Evolutionary conservation across 2,329 filamentous ascomycete species (phyloP).

Genomic region (Biscogniauxia marginata): DNA sequence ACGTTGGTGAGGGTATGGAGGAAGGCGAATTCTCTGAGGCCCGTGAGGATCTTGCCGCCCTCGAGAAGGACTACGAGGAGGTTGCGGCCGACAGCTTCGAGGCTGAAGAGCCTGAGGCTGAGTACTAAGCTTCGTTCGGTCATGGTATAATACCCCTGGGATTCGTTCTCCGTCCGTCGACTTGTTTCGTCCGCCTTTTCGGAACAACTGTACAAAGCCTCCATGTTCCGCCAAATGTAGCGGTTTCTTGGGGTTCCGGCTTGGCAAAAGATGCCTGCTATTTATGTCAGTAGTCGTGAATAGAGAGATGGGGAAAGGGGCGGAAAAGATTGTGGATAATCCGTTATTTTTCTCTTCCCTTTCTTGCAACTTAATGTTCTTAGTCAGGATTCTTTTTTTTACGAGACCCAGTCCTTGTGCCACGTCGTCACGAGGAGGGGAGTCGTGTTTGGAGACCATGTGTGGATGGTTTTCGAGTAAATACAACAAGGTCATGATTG

Average conservation of each 20-base stretch:
- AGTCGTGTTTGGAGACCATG: too few species aligned
- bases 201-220: constrained; percentile 1
- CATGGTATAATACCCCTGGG: constrained; percentile 29
- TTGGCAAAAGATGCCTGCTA: constrained; percentile 9
- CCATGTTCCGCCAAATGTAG: neutral
- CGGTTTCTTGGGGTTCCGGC: constrained; percentile 10
- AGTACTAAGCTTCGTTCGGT: constrained; percentile 66
- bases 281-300: constrained; percentile 11
- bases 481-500: too few species aligned
- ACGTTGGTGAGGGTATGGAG: constrained; percentile 89
- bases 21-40: constrained; percentile 88
- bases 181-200: constrained; percentile 4
- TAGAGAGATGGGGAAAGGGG: constrained; percentile 8
- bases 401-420: too few species aligned
- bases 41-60: constrained; percentile 78
- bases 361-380: too few species aligned
- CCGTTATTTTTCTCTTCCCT: too few species aligned
- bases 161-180: constrained; percentile 11
- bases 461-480: too few species aligned
- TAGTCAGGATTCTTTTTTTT: too few species aligned
- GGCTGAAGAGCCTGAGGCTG: constrained; percentile 62
- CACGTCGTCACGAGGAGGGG: too few species aligned
- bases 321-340: neutral
- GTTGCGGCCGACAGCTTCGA: constrained; percentile 71
- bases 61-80: constrained; percentile 87